A percentile compares a stretch with the other conserved stretches of the same genome.
Conservation (phyloP, 1,139 yeast species). For the Protomyces arabidopsidicola region DNA sequence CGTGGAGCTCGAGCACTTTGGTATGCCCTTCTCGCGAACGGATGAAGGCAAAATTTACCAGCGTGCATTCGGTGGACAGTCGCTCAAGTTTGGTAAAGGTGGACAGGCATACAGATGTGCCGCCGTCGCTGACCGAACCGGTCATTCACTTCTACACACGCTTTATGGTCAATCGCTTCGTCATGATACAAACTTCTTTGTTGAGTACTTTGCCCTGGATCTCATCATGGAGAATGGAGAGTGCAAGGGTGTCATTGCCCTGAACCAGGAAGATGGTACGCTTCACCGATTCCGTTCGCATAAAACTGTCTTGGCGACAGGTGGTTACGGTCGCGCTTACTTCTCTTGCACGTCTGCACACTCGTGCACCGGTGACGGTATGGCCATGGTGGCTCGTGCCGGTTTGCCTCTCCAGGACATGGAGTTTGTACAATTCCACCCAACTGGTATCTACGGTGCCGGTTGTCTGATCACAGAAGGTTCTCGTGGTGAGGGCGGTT, state of each 20-base stretch:
- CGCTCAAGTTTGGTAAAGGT: conserved; percentile 92
- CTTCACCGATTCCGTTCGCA: conserved; percentile 96
- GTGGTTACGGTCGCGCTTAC: conserved; percentile 98
- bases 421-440: conserved; percentile 98
- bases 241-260: conserved; percentile 95
- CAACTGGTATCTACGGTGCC: conserved; percentile 98
- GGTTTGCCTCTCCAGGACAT: conserved; percentile 96
- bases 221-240: conserved; percentile 92
- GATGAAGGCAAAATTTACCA: conserved; percentile 96
- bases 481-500: conserved; percentile 99
- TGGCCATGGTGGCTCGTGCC: conserved; percentile 97
- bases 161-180: conserved; percentile 93
- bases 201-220: conserved; percentile 95
- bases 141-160: conserved; percentile 94
- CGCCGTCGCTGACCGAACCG: conserved; percentile 99
- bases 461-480: conserved; percentile 99
- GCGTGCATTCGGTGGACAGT: conserved; percentile 98
- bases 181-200: conserved; percentile 96
- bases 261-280: conserved; percentile 98
- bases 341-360: conserved; percentile 99
- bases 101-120: conserved; percentile 99
- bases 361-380: conserved; percentile 99
- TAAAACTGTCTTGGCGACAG: conserved; percentile 94
- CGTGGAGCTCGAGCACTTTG: conserved; percentile 94
- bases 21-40: conserved; percentile 97